Evolutionary conservation across 768 basidiomycete genomes (phyloP).

Genomic region (Scleroderma citrinum): DNA sequence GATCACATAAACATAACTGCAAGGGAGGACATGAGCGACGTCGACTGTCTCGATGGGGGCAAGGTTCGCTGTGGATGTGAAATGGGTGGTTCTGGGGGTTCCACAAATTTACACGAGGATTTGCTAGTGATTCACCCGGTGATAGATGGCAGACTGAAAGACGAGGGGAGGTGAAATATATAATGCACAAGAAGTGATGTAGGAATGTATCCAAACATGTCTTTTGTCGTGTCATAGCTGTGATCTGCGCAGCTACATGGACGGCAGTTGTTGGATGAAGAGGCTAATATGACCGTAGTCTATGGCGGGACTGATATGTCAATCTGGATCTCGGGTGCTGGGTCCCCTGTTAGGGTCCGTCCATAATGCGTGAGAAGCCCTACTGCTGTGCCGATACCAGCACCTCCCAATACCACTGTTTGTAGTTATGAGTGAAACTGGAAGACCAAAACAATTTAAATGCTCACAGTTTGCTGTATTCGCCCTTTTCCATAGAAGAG

Average conservation of each 20-base stretch:
- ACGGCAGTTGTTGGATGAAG: background rate
- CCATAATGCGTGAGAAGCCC: slow-evolving; percentile 56
- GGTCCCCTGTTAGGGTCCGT: slow-evolving; percentile 49
- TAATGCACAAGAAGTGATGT: background rate
- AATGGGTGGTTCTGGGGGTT: slow-evolving; percentile 7
- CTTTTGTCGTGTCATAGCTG: background rate
- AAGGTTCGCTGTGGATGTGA: slow-evolving; percentile 34
- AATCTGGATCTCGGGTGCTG: slow-evolving; percentile 35
- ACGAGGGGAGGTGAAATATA: slow-evolving; percentile 36
- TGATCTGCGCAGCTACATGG: background rate
- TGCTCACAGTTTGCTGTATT: slow-evolving; percentile 51
- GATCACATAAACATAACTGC: slow-evolving; percentile 54
- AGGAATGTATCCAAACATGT: background rate
- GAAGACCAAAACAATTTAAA: background rate
- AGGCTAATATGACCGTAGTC: background rate
- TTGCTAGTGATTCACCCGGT: slow-evolving; percentile 54
- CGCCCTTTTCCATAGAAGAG: slow-evolving; percentile 69
- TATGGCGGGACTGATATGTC: slow-evolving; percentile 18
- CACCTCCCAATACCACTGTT: slow-evolving; percentile 66
- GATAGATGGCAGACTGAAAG: slow-evolving; percentile 62
- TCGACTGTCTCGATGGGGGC: slow-evolving; percentile 69
- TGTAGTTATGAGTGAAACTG: background rate
- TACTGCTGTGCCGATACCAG: slow-evolving; percentile 56
- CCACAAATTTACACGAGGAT: slow-evolving; percentile 31
- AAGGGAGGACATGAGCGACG: slow-evolving; percentile 70